A percentile compares a stretch with the other conserved stretches of the same genome.
These are phyloP conservation scores for Knoxia roxburghii DNA, from an alignment of 257 asterid genomes.

Conservation along the genomic window DNA sequence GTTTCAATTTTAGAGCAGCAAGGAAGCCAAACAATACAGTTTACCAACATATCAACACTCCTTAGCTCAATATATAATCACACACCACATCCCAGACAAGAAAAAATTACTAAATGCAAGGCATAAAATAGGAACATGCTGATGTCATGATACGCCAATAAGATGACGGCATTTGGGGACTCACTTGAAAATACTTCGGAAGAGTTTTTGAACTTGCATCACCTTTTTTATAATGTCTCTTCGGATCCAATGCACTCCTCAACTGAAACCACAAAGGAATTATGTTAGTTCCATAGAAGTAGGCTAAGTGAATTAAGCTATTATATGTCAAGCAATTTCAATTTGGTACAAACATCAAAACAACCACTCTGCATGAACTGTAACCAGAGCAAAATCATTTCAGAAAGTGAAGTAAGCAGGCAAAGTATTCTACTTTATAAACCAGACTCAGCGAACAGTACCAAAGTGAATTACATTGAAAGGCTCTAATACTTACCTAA, in stretches of 20 bases:
- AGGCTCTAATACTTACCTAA: neutral
- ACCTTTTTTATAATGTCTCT: conserved; percentile 78
- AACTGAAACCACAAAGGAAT: conserved; percentile 39
- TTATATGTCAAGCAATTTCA: neutral
- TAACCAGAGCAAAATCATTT: too few species aligned
- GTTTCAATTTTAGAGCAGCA: neutral
- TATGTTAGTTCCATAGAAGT: conserved; percentile 7
- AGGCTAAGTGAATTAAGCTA: neutral
- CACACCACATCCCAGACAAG: neutral
- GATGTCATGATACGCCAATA: neutral
- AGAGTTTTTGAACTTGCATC: conserved; percentile 60
- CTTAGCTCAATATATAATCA: neutral
- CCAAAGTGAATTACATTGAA: neutral
- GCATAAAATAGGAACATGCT: neutral
- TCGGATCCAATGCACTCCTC: conserved; percentile 75
- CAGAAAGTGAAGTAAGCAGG: neutral
- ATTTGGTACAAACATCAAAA: too few species aligned
- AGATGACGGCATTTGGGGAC: neutral
- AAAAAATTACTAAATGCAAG: neutral
- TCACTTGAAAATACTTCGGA: conserved; percentile 93
- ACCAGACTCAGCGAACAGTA: neutral
- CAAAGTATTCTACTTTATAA: neutral
- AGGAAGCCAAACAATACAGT: neutral
- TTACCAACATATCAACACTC: too few species aligned
- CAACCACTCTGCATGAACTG: too few species aligned